Evolutionary conservation across 73 alveolate species (phyloP).

Genomic region (Stentor coeruleus): DNA sequence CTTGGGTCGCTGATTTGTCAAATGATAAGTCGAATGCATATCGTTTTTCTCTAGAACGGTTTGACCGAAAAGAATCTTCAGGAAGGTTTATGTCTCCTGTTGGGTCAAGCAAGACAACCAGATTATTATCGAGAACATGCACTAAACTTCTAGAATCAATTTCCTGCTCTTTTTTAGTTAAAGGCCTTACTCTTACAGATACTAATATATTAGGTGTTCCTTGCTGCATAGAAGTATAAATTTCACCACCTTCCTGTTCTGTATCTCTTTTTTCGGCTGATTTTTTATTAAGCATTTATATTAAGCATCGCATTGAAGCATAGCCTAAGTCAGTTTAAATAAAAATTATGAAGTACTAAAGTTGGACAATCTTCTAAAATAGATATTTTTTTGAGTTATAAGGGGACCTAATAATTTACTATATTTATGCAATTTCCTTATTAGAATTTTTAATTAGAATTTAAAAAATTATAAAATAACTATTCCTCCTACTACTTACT

Average conservation of each 20-base stretch:
- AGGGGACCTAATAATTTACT: too few species aligned
- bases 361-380: too few species aligned
- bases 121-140: slow-evolving; percentile 53
- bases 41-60: slow-evolving; percentile 85
- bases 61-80: slow-evolving; percentile 46
- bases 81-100: background rate
- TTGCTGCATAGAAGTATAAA: background rate
- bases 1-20: slow-evolving; percentile 77
- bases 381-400: too few species aligned
- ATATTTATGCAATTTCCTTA: too few species aligned
- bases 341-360: too few species aligned
- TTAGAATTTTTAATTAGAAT: too few species aligned
- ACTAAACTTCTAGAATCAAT: slow-evolving; percentile 43
- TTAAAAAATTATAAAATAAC: too few species aligned
- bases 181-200: slow-evolving; percentile 74
- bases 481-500: too few species aligned
- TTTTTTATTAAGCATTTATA: too few species aligned
- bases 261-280: background rate
- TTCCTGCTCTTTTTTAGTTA: slow-evolving; percentile 64
- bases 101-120: slow-evolving; percentile 62
- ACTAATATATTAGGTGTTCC: slow-evolving; percentile 57
- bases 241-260: too few species aligned
- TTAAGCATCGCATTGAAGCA: too few species aligned
- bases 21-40: slow-evolving; percentile 96
- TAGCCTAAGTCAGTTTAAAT: too few species aligned